A percentile compares a stretch with the other conserved stretches of the same genome.
These are phyloP conservation scores for Cryptococcus depauperatus DNA, from an alignment of 1,284 basidiomycete species.

Conservation along the genomic window DNA sequence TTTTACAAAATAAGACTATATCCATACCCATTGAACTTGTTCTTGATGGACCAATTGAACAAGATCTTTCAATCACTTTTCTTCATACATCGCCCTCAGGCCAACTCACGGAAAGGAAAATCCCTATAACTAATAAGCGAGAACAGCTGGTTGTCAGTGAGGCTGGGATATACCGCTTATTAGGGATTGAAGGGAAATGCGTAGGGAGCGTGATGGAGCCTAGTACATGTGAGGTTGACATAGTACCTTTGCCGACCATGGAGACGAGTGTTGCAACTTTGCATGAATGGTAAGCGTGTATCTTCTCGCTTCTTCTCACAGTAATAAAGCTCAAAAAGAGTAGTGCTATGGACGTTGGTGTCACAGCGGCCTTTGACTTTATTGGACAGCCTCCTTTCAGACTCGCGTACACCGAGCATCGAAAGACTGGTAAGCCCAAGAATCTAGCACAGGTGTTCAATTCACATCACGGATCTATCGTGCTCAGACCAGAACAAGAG, in stretches of 20 bases:
- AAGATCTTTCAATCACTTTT: constrained; percentile 19
- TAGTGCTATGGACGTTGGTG: constrained; percentile 89
- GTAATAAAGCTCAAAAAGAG: constrained; percentile 10
- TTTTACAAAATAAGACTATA: constrained; percentile 52
- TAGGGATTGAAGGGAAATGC: constrained; percentile 66
- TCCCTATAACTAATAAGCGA: constrained; percentile 44
- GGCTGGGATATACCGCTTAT: constrained; percentile 76
- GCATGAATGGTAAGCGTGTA: constrained; percentile 81
- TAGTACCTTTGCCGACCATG: constrained; percentile 66
- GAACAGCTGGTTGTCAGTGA: constrained; percentile 53
- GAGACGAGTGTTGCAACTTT: constrained; percentile 84
- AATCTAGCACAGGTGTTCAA: constrained; percentile 53
- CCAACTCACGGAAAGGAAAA: constrained; percentile 43
- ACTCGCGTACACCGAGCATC: constrained; percentile 67
- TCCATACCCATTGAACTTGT: constrained; percentile 21
- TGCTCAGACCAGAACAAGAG: constrained; percentile 68
- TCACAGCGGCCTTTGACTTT: constrained; percentile 75
- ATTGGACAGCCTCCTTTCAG: constrained; percentile 85
- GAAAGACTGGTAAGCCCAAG: constrained; percentile 58
- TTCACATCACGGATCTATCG: constrained; percentile 70
- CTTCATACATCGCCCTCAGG: constrained; percentile 16
- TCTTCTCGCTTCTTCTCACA: neutral
- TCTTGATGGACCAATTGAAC: constrained; percentile 11
- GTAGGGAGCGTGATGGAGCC: constrained; percentile 73
- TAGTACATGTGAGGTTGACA: constrained; percentile 63